Evolutionary conservation across 495 filamentous ascomycete genomes (phyloP).

Genomic region (Viridothelium virens): DNA sequence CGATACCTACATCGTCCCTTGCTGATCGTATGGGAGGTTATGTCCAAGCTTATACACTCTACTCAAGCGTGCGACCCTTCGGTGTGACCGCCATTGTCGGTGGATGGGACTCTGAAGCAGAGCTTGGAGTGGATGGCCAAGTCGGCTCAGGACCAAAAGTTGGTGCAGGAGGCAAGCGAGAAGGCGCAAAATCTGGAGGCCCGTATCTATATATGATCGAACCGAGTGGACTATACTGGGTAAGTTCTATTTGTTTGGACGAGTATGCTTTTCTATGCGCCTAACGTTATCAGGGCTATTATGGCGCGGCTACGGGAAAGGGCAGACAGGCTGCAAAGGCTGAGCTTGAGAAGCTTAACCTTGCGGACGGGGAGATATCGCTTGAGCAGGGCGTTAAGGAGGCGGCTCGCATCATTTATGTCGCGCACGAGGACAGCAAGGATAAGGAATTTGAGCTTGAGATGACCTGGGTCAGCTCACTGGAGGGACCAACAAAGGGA

Average conservation of each 20-base stretch:
- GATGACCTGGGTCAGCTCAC: slow-evolving; percentile 91
- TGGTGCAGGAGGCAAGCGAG: slow-evolving; percentile 72
- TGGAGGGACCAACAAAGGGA: slow-evolving; percentile 80
- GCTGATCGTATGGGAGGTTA: slow-evolving; percentile 89
- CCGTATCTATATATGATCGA: slow-evolving; percentile 98
- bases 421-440: slow-evolving; percentile 92
- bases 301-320: slow-evolving; percentile 94
- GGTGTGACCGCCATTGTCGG: slow-evolving; percentile 91
- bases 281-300: slow-evolving; percentile 63
- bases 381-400: slow-evolving; percentile 87
- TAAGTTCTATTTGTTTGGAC: slow-evolving; percentile 31
- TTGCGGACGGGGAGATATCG: slow-evolving; percentile 58
- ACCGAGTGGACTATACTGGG: slow-evolving; percentile 92
- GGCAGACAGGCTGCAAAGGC: slow-evolving; percentile 93
- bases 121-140: slow-evolving; percentile 73
- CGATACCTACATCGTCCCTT: slow-evolving; percentile 78
- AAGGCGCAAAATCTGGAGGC: slow-evolving; percentile 70
- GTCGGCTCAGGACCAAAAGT: slow-evolving; percentile 70
- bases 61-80: slow-evolving; percentile 91
- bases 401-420: slow-evolving; percentile 90
- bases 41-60: slow-evolving; percentile 93
- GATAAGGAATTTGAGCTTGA: slow-evolving; percentile 99
- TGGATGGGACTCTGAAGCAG: slow-evolving; percentile 82
- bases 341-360: slow-evolving; percentile 93
- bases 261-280: slow-evolving; percentile 3